Evolutionary conservation across 495 filamentous ascomycete genomes (phyloP).

Genomic region (Parachaetomium inaequale): DNA sequence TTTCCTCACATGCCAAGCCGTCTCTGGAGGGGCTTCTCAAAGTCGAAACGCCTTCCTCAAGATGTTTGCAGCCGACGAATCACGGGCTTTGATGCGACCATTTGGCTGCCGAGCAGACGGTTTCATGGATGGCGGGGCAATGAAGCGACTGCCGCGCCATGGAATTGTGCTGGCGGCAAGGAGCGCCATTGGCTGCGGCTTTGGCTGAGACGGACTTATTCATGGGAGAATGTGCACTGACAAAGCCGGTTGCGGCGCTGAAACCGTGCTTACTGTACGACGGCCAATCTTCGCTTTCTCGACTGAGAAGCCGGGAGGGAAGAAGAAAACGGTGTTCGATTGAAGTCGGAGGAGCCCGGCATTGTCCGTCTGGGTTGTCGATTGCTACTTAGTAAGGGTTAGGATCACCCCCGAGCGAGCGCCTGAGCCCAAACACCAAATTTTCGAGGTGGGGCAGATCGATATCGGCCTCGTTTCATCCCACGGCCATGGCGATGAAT

Average conservation of each 20-base stretch:
- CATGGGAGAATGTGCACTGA: background rate
- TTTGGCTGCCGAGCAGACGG: background rate
- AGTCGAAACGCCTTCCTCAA: background rate
- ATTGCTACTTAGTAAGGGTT: background rate
- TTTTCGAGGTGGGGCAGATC: background rate
- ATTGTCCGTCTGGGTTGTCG: no score
- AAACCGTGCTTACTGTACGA: background rate
- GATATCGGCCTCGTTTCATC: slow-evolving; percentile 1
- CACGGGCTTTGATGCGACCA: background rate
- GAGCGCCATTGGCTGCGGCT: slow-evolving; percentile 14
- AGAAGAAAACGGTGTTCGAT: no score
- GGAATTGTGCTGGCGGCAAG: slow-evolving; percentile 1
- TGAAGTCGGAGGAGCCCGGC: no score
- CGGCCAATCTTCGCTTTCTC: background rate
- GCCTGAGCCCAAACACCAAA: background rate
- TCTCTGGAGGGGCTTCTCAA: background rate
- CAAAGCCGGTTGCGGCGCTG: background rate
- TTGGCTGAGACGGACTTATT: slow-evolving; percentile 13
- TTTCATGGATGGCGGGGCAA: slow-evolving; percentile 5
- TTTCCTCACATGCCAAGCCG: slow-evolving; percentile 11
- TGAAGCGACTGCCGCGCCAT: background rate
- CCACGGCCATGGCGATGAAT: background rate
- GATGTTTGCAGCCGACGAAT: background rate
- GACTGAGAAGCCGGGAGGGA: no score
- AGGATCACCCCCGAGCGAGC: background rate